A percentile compares a stretch with the other conserved stretches of the same genome.
Evolutionary conservation across 2,329 filamentous ascomycete genomes (phyloP).

Genomic region (Tricladium varicosporioides): DNA sequence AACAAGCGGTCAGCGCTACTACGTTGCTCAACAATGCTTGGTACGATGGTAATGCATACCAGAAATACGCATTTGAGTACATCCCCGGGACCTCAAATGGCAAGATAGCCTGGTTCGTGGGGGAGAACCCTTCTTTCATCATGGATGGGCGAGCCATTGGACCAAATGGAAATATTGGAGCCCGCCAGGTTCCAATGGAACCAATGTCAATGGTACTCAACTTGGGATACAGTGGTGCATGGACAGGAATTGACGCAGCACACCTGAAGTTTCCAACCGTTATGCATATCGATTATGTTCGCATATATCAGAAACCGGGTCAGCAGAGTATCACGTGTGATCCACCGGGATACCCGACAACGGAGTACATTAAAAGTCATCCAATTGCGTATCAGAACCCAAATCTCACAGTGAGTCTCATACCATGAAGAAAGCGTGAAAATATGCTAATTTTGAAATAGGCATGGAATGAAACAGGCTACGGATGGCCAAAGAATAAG

Average conservation of each 20-base stretch:
- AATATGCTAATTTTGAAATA: conserved; percentile 7
- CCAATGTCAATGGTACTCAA: conserved; percentile 54
- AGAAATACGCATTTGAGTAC: conserved; percentile 56
- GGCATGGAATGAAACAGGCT: conserved; percentile 31
- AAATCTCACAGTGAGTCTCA: conserved; percentile 47
- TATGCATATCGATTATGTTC: conserved; percentile 53
- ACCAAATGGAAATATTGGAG: conserved; percentile 50
- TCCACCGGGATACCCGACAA: conserved; percentile 60
- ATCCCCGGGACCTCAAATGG: conserved; percentile 42
- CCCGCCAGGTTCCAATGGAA: conserved; percentile 48
- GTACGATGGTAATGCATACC: conserved; percentile 53
- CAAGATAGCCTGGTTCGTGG: conserved; percentile 52
- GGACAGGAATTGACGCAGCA: conserved; percentile 45
- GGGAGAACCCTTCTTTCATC: conserved; percentile 48
- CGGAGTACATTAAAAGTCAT: conserved; percentile 63
- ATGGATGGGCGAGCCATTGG: conserved; percentile 51
- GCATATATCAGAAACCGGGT: conserved; percentile 51
- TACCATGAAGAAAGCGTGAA: background rate
- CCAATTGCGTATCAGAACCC: conserved; percentile 58
- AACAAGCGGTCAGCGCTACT: conserved; percentile 54
- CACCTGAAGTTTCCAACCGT: conserved; percentile 47
- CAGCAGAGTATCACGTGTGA: conserved; percentile 51
- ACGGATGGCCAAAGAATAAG: conserved; percentile 31
- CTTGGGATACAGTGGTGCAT: conserved; percentile 48
- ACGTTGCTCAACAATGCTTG: conserved; percentile 53